These are phyloP conservation scores for Cicer chorassanicum DNA, from an alignment of 306 rosid genomes.

Conservation along the genomic window DNA sequence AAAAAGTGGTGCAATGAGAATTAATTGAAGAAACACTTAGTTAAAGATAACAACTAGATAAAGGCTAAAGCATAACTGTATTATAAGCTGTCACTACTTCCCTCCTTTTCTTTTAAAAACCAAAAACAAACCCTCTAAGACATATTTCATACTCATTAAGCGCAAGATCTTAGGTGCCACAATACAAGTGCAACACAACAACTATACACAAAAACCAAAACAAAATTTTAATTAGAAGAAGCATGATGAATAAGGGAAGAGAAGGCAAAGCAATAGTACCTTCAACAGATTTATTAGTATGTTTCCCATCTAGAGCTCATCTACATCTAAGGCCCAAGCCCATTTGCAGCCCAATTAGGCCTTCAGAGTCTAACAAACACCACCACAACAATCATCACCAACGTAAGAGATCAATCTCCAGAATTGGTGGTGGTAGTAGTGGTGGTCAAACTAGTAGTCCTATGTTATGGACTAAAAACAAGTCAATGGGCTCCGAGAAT, in stretches of 20 bases:
- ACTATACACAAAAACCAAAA: not conserved
- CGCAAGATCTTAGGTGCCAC: constrained; percentile 48
- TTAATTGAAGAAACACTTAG: constrained; percentile 40
- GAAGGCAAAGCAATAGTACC: constrained; percentile 59
- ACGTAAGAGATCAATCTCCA: constrained; percentile 59
- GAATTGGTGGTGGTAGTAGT: constrained; percentile 42
- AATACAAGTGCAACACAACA: not conserved
- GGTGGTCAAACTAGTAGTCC: constrained; percentile 62
- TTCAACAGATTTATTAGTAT: constrained; percentile 81
- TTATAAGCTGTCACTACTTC: constrained; percentile 65
- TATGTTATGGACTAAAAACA: constrained; percentile 72
- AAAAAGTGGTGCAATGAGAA: constrained; percentile 54
- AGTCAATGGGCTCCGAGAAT: constrained; percentile 64
- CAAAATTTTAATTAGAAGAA: not conserved
- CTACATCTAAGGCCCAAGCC: constrained; percentile 78
- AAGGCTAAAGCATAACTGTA: constrained; percentile 55
- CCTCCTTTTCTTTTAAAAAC: constrained; percentile 59
- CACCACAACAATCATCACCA: constrained; percentile 49
- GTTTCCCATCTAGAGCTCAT: constrained; percentile 85
- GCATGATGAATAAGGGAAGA: constrained; percentile 63
- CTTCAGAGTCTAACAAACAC: constrained; percentile 58
- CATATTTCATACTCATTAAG: constrained; percentile 29
- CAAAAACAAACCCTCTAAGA: constrained; percentile 37
- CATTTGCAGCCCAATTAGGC: constrained; percentile 85
- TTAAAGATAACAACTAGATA: constrained; percentile 47